Evolutionary conservation across 192 early-diverging fungal genomes (phyloP).

Genomic region (Phycomyces blakesleeanus): DNA sequence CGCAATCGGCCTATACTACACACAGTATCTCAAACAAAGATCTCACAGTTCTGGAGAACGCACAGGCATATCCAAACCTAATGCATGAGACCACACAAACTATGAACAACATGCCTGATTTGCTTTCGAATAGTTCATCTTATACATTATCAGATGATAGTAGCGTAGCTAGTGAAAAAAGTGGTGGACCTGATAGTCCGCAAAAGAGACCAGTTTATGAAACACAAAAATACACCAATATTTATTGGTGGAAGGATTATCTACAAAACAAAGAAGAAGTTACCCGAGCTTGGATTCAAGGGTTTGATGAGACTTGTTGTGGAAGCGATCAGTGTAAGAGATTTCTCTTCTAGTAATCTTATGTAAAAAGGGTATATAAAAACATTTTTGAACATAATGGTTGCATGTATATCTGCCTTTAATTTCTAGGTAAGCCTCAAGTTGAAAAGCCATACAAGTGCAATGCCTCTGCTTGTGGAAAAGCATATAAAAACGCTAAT

Average conservation of each 20-base stretch:
- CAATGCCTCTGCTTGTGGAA: slow-evolving; percentile 69
- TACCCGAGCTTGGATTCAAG: no score
- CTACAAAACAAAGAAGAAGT: no score
- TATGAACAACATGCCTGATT: not conserved
- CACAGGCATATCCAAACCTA: not conserved
- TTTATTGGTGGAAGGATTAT: no score
- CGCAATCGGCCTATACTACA: not conserved
- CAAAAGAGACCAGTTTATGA: no score
- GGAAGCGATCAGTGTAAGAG: not conserved
- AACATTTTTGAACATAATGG: no score
- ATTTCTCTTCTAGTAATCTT: no score
- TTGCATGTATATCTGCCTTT: not conserved
- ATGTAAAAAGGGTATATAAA: no score
- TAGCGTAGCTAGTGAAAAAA: not conserved
- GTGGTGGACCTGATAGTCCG: no score
- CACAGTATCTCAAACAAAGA: slow-evolving; percentile 1
- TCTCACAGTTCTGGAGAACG: slow-evolving; percentile 9
- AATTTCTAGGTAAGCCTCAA: not conserved
- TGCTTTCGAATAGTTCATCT: not conserved
- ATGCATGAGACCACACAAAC: not conserved
- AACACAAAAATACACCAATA: no score
- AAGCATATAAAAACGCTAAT: slow-evolving; percentile 97
- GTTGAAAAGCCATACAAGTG: slow-evolving; percentile 14
- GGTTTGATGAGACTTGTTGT: no score
- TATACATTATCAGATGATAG: not conserved